Percentiles rank a stretch among this genome's conserved stretches.
phyloP scores from a whole-genome alignment of 805 yeast genomes.

The Metschnikowia anglica region DNA sequence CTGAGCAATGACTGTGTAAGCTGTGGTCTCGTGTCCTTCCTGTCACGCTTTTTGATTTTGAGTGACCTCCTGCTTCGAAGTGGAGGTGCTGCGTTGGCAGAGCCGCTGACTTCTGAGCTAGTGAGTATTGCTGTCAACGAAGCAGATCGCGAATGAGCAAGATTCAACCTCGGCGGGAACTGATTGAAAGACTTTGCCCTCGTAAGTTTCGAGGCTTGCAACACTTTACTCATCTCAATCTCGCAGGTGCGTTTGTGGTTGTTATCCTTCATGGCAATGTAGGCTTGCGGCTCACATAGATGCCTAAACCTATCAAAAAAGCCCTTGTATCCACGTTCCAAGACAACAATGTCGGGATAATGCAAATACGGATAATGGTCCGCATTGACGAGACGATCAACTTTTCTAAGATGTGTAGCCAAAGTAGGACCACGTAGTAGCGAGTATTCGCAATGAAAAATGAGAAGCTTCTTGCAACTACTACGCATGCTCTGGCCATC shows the following conservation, averaged over 20 bases:
- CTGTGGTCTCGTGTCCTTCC: constrained; percentile 12
- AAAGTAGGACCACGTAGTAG: constrained; percentile 91
- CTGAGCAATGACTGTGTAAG: constrained; percentile 16
- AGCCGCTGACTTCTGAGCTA: constrained; percentile 7
- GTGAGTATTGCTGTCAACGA: constrained; percentile 18
- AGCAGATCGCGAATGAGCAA: constrained; percentile 18
- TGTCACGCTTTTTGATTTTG: constrained; percentile 19
- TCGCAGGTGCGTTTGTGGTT: constrained; percentile 42
- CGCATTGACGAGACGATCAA: constrained; percentile 74
- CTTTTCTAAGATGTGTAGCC: constrained; percentile 81
- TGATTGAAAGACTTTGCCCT: constrained; percentile 40
- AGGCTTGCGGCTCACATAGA: constrained; percentile 72
- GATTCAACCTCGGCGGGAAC: constrained; percentile 19
- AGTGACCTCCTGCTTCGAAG: constrained; percentile 15
- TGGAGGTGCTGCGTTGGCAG: constrained; percentile 11
- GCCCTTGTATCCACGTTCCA: constrained; percentile 87
- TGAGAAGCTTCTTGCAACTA: constrained; percentile 47
- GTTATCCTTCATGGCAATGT: constrained; percentile 74
- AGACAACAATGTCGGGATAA: constrained; percentile 85
- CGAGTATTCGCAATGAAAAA: constrained; percentile 95
- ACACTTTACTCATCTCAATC: constrained; percentile 45
- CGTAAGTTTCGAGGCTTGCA: constrained; percentile 42
- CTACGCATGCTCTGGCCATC: constrained; percentile 17
- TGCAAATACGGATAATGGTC: constrained; percentile 75
- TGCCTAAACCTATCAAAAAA: constrained; percentile 61